Base-by-base conservation (phyloP, 169 alveolate genomes). In the Plasmodium yoelii region DNA sequence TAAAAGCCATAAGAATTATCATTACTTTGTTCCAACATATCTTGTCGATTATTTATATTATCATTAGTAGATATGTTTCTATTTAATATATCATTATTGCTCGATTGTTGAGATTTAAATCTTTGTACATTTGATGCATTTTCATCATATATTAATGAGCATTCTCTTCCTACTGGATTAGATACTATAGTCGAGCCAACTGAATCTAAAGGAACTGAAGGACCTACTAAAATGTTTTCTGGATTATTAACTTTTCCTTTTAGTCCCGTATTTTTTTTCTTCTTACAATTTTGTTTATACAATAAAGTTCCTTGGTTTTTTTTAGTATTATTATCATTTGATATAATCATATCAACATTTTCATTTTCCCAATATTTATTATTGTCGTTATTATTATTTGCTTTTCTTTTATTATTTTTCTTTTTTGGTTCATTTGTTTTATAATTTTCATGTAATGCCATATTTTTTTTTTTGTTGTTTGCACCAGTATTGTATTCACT, bases 11-110 rank as follows among this genome's bases (percentile, higher is more conserved):
- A 57, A 6, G 73, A 4, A 18, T 77, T 47, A 7, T 51, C 88
- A 28, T n/a, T 49, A 15, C 19, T 77, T 22, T 42, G 60, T n/a
- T 49, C 47, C 34, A 64, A 6, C 4, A 13, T 75, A 47, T 64
- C 75, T 44, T 57, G 69, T n/a, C 39, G 71, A n/a, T 63, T 77
- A 57, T 63, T 77, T 77, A 28, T 65, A 2, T n/a, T 51, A 26
- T 77, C 80, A 47, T 22, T 64, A 63, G 12, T 12, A 49, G 53
- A 51, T n/a, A 10, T 49, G 22, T 46, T 15, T 3, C 19, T 49
- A 26, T 56, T 73, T 51, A 39, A 13, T 57, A 56, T 22, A 5
- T 77, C 64, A 9, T 53, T 34, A 34, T 34, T 67, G 19, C 49
- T 26, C 3, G 88, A 2, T 77, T 64, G 68, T n/a, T 65, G 59